phyloP scores from a whole-genome alignment of 2,329 filamentous ascomycete genomes.

The Juglanconis sp. region DNA sequence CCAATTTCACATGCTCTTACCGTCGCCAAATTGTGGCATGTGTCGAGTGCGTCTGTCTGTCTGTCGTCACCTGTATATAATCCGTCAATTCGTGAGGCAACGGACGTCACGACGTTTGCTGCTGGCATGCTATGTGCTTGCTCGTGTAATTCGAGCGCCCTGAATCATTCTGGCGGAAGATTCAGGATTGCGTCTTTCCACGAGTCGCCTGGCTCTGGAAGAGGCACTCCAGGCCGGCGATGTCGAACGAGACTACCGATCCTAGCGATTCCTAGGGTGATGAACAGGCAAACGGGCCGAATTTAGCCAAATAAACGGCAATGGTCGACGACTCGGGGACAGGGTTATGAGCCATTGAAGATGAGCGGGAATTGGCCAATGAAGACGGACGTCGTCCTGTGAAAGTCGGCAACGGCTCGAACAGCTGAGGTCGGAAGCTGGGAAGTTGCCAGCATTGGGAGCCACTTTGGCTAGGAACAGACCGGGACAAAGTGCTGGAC shows the following conservation, averaged over 20 bases:
- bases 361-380: conserved; percentile 1
- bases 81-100: too few species aligned
- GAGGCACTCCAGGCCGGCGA: background rate
- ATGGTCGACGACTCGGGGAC: background rate
- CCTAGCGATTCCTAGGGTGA: background rate
- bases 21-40: too few species aligned
- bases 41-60: too few species aligned
- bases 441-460: conserved; percentile 1
- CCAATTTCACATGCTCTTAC: background rate
- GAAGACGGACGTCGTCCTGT: background rate
- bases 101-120: too few species aligned
- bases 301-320: conserved; percentile 1
- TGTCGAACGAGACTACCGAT: background rate
- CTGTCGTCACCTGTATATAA: too few species aligned
- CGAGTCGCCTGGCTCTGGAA: too few species aligned
- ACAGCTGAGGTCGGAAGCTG: background rate
- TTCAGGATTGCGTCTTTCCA: too few species aligned
- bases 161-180: background rate
- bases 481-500: background rate
- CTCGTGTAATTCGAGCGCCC: background rate
- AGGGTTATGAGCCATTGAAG: background rate
- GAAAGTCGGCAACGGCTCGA: background rate
- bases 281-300: background rate
- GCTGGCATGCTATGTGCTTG: too few species aligned
- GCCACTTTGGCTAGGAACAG: background rate